Evolutionary conservation across 495 filamentous ascomycete genomes (phyloP).

Genomic region (Aspergillus ellipticus): DNA sequence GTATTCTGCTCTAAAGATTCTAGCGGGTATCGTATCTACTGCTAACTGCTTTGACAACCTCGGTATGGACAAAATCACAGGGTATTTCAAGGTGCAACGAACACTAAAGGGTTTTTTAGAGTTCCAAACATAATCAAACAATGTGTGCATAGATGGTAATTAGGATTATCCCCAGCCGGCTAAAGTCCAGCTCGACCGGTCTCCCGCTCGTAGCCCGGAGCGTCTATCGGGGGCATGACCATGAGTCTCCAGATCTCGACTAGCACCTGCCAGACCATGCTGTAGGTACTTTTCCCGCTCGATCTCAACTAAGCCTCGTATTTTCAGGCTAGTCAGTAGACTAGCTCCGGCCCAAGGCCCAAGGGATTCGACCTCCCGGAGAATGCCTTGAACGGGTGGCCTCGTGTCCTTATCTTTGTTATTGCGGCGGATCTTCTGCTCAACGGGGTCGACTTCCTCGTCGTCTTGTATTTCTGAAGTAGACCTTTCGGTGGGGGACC

Average conservation of each 20-base stretch:
- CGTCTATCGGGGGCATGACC: constrained; percentile 44
- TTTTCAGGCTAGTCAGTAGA: constrained; percentile 71
- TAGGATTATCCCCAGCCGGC: constrained; percentile 65
- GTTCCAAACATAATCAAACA: too few species aligned
- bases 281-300: constrained; percentile 81
- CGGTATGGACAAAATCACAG: neutral
- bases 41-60: neutral
- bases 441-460: constrained; percentile 59
- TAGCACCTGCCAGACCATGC: constrained; percentile 70
- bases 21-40: constrained; percentile 5
- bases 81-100: neutral
- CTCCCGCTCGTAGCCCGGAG: constrained; percentile 52
- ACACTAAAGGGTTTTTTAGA: neutral
- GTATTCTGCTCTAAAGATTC: neutral
- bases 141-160: too few species aligned
- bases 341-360: constrained; percentile 90
- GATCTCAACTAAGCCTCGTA: constrained; percentile 74
- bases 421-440: constrained; percentile 54
- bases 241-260: constrained; percentile 55
- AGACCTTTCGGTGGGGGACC: constrained; percentile 15
- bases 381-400: constrained; percentile 49
- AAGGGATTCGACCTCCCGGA: constrained; percentile 76
- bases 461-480: constrained; percentile 40
- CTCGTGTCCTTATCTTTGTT: constrained; percentile 43
- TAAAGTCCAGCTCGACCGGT: constrained; percentile 71